Conservation (phyloP, 306 rosid genomes). For the Prunus kanzakura region DNA sequence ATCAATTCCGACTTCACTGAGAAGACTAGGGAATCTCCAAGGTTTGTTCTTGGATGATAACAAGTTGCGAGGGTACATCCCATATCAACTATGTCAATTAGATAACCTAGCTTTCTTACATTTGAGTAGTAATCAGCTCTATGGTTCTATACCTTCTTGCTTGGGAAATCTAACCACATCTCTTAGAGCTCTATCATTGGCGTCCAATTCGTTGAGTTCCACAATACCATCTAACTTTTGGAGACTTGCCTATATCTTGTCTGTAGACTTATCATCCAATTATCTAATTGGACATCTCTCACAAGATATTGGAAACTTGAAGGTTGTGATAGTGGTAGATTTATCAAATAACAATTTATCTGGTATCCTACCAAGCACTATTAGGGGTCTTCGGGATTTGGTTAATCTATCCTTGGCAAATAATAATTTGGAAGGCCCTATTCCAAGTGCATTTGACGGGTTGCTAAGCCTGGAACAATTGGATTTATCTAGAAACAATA, state of each 20-base stretch:
- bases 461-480: too few relatives aligned
- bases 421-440: too few relatives aligned
- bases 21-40: too few relatives aligned
- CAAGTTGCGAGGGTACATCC: too few relatives aligned
- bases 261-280: background rate
- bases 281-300: background rate
- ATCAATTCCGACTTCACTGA: too few relatives aligned
- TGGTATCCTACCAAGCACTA: background rate
- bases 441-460: too few relatives aligned
- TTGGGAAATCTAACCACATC: background rate
- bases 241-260: background rate
- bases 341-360: background rate
- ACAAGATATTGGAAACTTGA: background rate
- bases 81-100: background rate
- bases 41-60: accelerated
- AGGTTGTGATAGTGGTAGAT: accelerated
- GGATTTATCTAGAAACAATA: too few relatives aligned
- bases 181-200: background rate
- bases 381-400: background rate
- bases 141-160: background rate
- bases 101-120: accelerated
- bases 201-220: background rate
- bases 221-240: background rate
- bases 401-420: too few relatives aligned
- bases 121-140: background rate